Evolutionary conservation across 1,284 basidiomycete species (phyloP).

Genomic region (Trametes pubescens): DNA sequence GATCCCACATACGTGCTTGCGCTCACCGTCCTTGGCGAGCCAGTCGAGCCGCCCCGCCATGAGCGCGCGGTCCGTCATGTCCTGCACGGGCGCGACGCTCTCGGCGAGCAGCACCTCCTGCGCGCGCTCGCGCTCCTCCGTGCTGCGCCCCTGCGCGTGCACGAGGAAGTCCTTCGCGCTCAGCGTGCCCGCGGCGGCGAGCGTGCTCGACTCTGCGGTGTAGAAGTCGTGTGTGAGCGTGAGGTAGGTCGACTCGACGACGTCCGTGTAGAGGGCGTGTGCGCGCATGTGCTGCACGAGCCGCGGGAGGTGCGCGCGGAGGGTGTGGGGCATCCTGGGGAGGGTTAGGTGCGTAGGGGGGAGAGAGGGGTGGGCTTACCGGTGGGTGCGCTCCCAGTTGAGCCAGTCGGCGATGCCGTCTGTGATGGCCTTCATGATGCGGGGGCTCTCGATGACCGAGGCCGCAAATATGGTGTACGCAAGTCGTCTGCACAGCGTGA

Average conservation of each 20-base stretch:
- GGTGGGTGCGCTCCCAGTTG: conserved; percentile 59
- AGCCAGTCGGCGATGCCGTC: conserved; percentile 65
- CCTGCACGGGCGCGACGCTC: conserved; percentile 58
- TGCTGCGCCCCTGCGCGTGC: conserved; percentile 54
- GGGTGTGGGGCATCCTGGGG: conserved; percentile 40
- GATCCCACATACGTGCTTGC: neutral
- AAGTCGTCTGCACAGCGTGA: conserved; percentile 51
- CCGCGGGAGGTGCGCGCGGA: conserved; percentile 49
- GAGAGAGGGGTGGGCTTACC: conserved; percentile 40
- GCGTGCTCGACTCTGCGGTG: conserved; percentile 53
- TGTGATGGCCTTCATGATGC: conserved; percentile 55
- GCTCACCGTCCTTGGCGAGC: conserved; percentile 64
- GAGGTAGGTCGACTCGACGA: conserved; percentile 64
- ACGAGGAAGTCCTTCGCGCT: conserved; percentile 63
- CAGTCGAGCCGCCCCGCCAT: conserved; percentile 61
- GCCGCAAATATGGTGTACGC: conserved; percentile 60
- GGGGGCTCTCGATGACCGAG: conserved; percentile 58
- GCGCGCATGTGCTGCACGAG: conserved; percentile 63
- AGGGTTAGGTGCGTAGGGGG: neutral
- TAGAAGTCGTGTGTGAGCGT: conserved; percentile 61
- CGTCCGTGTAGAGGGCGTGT: conserved; percentile 59
- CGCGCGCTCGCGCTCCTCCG: conserved; percentile 64
- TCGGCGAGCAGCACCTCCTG: conserved; percentile 57
- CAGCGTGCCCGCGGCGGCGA: conserved; percentile 49
- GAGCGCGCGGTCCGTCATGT: conserved; percentile 61